Base-by-base conservation (phyloP, 306 rosid species). In the Malus asiatica region DNA sequence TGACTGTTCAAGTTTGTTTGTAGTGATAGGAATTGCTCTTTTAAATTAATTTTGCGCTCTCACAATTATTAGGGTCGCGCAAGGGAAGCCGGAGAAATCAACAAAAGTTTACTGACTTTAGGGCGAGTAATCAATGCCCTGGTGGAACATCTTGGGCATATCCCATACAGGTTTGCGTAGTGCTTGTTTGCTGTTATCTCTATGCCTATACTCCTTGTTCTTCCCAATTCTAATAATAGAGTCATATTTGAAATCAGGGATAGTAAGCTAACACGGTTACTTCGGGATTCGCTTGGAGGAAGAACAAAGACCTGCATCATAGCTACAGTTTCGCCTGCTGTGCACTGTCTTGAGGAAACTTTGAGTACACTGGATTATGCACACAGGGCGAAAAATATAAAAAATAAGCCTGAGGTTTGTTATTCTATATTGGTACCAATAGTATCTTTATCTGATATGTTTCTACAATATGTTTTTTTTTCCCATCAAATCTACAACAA, bases 231-330 rank as follows among this genome's bases (percentile, higher is more conserved):
- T 68, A 61, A 76, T 77, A 40, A 80, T 73, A 44, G 16, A 42
- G 40, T 60, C 22, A 62, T 70, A 46, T 77, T 72, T 78, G 70
- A 71, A 80, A 78, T 58, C 76, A 96, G 99, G 93, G 99, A 96
- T 86, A 96, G 99, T 87, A 96, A 96, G 84, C 87, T 96, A 70
- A 96, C 99, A 1, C 88, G 99, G 68, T 87, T 96, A 86, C 93
- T 96, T 63, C 98, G 99, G 30, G 99, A 96, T 82, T 96, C 99
- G 42, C 98, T 96, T 79, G 99, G 99, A 1, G 99, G 99, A 74
- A 89, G 99, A 89, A 96, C 99, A 70, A 96, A 92, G 83, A 96
- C 99, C 12, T 96, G 99, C 79, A 96, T 96, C 83, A 96, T 96
- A 74, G 98, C 99, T 4, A 92, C 99, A 23, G 99, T 96, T 58